These are phyloP conservation scores for Aspergillus wentii DNA, from an alignment of 495 filamentous ascomycete genomes.

Conservation along the genomic window DNA sequence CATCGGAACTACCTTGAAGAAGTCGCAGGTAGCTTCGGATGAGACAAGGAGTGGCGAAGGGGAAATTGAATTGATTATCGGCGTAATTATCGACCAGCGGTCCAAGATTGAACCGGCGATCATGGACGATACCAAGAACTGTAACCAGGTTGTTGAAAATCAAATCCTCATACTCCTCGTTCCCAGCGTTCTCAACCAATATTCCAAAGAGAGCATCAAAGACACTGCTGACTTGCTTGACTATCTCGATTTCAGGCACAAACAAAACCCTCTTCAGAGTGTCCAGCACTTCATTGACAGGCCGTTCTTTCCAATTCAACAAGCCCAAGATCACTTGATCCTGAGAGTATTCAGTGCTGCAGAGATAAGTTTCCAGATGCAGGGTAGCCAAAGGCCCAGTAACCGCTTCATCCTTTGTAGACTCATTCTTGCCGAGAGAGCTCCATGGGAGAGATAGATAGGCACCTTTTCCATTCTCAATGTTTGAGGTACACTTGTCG, in stretches of 20 bases:
- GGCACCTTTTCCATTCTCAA: constrained; percentile 62
- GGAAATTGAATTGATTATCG: constrained; percentile 86
- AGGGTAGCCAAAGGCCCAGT: constrained; percentile 73
- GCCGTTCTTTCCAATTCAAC: constrained; percentile 76
- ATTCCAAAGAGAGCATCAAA: constrained; percentile 91
- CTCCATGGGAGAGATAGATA: constrained; percentile 83
- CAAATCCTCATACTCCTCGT: constrained; percentile 87
- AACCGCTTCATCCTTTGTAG: constrained; percentile 65
- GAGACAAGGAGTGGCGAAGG: constrained; percentile 88
- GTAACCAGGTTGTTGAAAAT: constrained; percentile 87
- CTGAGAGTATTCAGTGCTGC: constrained; percentile 93
- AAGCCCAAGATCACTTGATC: constrained; percentile 83
- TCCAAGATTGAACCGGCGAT: constrained; percentile 85
- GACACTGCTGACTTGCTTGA: constrained; percentile 86
- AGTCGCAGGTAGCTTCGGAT: constrained; percentile 81
- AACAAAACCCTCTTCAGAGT: constrained; percentile 82
- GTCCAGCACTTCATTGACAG: constrained; percentile 61
- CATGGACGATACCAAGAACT: constrained; percentile 88
- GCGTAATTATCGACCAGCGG: constrained; percentile 89
- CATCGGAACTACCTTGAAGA: constrained; percentile 70
- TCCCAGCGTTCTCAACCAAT: constrained; percentile 78
- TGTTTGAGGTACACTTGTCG: constrained; percentile 73
- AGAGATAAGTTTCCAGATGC: constrained; percentile 80
- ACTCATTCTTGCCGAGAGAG: constrained; percentile 57
- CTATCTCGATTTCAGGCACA: constrained; percentile 95